phyloP scores from a whole-genome alignment of 257 asterid genomes.

The Solanum sitiens region DNA sequence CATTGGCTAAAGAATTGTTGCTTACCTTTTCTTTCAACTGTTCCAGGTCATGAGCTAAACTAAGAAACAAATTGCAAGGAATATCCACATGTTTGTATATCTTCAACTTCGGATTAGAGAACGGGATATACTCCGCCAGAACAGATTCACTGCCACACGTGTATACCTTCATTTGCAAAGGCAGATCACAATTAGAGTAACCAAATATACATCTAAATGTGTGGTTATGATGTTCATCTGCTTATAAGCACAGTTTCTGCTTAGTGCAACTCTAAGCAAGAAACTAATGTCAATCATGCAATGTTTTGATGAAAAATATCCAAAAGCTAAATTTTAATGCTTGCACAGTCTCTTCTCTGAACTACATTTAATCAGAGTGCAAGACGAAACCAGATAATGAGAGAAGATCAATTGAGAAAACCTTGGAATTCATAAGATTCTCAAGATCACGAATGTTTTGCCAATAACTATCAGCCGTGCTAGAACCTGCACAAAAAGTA shows the following conservation, averaged over 20 bases:
- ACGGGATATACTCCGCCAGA: constrained; percentile 32
- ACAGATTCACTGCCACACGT: constrained; percentile 49
- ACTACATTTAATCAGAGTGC: not conserved
- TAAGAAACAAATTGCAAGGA: constrained; percentile 10
- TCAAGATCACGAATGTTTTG: constrained; percentile 48
- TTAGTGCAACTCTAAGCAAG: not conserved
- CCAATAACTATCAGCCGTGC: constrained; percentile 30
- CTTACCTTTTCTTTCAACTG: constrained; percentile 30
- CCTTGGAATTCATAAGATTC: constrained; percentile 82
- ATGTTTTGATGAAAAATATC: not conserved
- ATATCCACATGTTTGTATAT: constrained; percentile 21
- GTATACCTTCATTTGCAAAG: constrained; percentile 50
- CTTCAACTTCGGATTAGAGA: constrained; percentile 48
- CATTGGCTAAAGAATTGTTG: not conserved
- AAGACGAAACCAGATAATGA: not conserved
- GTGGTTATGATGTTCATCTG: not conserved
- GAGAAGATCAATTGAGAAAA: constrained; percentile 1
- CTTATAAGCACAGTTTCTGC: not conserved
- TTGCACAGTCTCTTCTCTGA: not conserved
- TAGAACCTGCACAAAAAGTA: constrained; percentile 25
- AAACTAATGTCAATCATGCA: not conserved
- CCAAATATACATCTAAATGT: not conserved
- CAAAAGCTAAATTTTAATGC: not conserved
- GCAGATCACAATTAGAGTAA: not conserved
- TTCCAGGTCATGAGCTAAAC: constrained; percentile 11